Evolutionary conservation across 2,329 filamentous ascomycete species (phyloP).

Genomic region (Hypocrella siamensis): DNA sequence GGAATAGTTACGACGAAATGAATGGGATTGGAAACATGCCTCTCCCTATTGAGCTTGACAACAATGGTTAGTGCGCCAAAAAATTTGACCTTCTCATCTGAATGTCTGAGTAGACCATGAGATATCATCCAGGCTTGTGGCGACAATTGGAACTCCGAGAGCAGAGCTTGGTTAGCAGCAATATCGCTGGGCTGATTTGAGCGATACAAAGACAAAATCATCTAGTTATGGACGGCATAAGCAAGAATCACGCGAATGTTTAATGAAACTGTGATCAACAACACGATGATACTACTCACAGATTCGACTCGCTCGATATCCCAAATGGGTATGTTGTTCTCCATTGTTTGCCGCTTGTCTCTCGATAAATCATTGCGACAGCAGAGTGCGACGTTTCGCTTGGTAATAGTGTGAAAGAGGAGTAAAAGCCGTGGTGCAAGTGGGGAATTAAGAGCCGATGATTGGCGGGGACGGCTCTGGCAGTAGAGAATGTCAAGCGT

Average conservation of each 20-base stretch:
- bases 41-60: conserved; percentile 87
- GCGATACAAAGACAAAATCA: conserved; percentile 38
- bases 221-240: conserved; percentile 9
- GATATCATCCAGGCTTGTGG: conserved; percentile 76
- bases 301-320: too few species aligned
- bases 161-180: conserved; percentile 46
- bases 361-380: too few species aligned
- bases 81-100: conserved; percentile 67
- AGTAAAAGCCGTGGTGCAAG: too few species aligned
- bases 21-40: conserved; percentile 27
- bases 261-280: too few species aligned
- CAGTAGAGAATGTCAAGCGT: too few species aligned
- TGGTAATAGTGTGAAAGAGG: too few species aligned
- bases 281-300: too few species aligned
- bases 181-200: conserved; percentile 32
- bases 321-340: too few species aligned
- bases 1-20: conserved; percentile 2
- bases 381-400: too few species aligned
- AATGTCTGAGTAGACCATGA: conserved; percentile 52
- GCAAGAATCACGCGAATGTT: background rate
- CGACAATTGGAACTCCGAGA: conserved; percentile 67
- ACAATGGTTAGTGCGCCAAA: conserved; percentile 88
- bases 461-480: too few species aligned
- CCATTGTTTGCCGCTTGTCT: too few species aligned
- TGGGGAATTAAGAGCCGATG: too few species aligned